These are phyloP conservation scores for Trichophyton verrucosum DNA, from an alignment of 2,329 filamentous ascomycete species.

Conservation along the genomic window DNA sequence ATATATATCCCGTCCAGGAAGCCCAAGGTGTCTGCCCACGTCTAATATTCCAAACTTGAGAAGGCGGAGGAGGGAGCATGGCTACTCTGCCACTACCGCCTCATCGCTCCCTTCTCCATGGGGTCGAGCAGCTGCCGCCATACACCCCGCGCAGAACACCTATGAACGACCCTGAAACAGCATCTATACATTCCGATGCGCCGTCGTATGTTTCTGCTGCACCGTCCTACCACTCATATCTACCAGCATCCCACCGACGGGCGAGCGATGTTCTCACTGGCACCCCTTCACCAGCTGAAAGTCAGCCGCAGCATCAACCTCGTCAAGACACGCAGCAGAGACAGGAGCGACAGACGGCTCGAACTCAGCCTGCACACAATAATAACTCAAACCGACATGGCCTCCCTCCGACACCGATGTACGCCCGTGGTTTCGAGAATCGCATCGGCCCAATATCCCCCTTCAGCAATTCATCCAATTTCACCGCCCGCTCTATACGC, in stretches of 20 bases:
- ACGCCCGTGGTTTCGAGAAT: conserved; percentile 38
- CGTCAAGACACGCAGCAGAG: neutral
- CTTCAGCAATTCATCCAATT: conserved; percentile 10
- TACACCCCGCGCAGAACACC: conserved; percentile 13
- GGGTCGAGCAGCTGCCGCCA: conserved; percentile 12
- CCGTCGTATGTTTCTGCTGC: conserved; percentile 57
- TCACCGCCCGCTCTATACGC: neutral
- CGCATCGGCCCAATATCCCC: conserved; percentile 5
- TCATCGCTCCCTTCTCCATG: conserved; percentile 14
- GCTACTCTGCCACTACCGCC: conserved; percentile 11
- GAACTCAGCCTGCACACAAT: neutral
- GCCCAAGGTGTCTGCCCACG: neutral
- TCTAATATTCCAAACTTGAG: neutral
- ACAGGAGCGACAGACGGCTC: conserved; percentile 21
- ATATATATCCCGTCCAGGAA: neutral
- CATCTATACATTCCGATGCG: conserved; percentile 54
- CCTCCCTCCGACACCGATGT: conserved; percentile 22
- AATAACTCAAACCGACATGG: conserved; percentile 6
- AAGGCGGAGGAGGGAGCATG: neutral
- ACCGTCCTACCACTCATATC: conserved; percentile 48
- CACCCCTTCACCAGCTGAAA: conserved; percentile 1
- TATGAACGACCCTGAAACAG: conserved; percentile 48
- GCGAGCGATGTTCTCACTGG: conserved; percentile 5
- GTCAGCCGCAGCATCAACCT: conserved; percentile 9
- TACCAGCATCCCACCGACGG: conserved; percentile 10